Base-by-base conservation (phyloP, 2,329 filamentous ascomycete species). In the Ceratocystis cacaofunesta region DNA sequence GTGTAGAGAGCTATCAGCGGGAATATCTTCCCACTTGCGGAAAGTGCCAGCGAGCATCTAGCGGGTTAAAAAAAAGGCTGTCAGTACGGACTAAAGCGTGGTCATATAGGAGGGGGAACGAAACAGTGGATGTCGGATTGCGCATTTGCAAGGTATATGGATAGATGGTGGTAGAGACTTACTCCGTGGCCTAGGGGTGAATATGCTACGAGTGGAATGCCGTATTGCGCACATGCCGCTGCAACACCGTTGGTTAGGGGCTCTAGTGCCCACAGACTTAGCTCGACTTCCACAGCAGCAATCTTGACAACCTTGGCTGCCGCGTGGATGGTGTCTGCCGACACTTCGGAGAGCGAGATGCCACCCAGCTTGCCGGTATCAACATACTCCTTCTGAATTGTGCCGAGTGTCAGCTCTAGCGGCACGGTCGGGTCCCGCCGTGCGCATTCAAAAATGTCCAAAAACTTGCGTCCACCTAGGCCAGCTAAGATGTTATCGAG, bases 151-250 rank as follows among this genome's bases (percentile, higher is more conserved):
- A 22, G 46, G 17, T 61, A 7, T 2, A 61, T n/a, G 32, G 25
- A 36, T 15, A 30, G 36, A 12, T 41, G 36, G 10, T 5, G 36
- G 36, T 32, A 58, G 44, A 41, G 25, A 72, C 75, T 70, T 72
- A 77, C 76, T 1, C 80, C 80, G 30, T 82, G 77, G 3, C 87
- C 85, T 0, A 91, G 77, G 0, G 89, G 88, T 57, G 85, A 86
- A 74, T 90, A 92, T 0, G 86, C 87, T 44, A 90, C 75, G 61
- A 92, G 76, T 0, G 87, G 85, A 67, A 92, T 90, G 60, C 78
- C 76, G 58, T 87, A 74, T 71, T 92, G 79, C 0, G 77, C 79
- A 70, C 84, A 87, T 0, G 82, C 78, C 1, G 76, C 76, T 2
- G 78, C 78, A 44, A 84, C 74, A 1, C 81, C 80, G 69, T 83